Evolutionary conservation across 108 stramenopile genomes (phyloP).

Genomic region (Fragilaria crotonensis): DNA sequence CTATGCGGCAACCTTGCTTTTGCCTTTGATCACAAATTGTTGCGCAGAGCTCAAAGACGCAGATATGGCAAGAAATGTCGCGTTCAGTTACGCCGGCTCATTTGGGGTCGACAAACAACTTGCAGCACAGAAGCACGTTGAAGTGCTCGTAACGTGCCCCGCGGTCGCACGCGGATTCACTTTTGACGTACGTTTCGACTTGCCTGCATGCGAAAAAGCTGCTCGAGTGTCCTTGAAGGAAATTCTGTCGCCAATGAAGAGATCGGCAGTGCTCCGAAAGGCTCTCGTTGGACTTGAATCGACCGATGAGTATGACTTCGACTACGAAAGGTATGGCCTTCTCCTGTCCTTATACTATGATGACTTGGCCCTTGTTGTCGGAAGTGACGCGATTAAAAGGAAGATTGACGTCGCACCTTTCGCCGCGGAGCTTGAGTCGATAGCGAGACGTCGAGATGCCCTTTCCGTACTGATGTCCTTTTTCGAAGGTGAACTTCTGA

Average conservation of each 20-base stretch:
- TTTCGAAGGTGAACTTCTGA: conserved; percentile 35
- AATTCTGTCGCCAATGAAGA: conserved; percentile 20
- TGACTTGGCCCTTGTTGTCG: conserved; percentile 12
- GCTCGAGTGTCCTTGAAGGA: not conserved
- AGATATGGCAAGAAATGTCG: not conserved
- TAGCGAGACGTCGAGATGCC: conserved; percentile 69
- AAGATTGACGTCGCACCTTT: conserved; percentile 24
- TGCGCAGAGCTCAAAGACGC: conserved; percentile 1
- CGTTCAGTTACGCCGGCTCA: conserved; percentile 8
- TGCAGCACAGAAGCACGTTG: conserved; percentile 15
- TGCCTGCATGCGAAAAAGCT: conserved; percentile 4
- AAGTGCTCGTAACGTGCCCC: conserved; percentile 8
- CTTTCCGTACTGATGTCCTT: conserved; percentile 61
- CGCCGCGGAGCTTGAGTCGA: conserved; percentile 36
- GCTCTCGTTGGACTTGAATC: conserved; percentile 35
- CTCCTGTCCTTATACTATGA: conserved; percentile 50
- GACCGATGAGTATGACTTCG: conserved; percentile 11
- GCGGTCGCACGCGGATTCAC: not conserved
- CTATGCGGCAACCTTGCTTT: conserved; percentile 26
- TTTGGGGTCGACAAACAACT: conserved; percentile 11
- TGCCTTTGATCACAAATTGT: conserved; percentile 13
- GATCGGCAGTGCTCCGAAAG: conserved; percentile 27
- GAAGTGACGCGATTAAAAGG: conserved; percentile 16
- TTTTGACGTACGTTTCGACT: not conserved
- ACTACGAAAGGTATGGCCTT: conserved; percentile 61